phyloP scores from a whole-genome alignment of 148 eudicot species.

The Spergularia bocconei region DNA sequence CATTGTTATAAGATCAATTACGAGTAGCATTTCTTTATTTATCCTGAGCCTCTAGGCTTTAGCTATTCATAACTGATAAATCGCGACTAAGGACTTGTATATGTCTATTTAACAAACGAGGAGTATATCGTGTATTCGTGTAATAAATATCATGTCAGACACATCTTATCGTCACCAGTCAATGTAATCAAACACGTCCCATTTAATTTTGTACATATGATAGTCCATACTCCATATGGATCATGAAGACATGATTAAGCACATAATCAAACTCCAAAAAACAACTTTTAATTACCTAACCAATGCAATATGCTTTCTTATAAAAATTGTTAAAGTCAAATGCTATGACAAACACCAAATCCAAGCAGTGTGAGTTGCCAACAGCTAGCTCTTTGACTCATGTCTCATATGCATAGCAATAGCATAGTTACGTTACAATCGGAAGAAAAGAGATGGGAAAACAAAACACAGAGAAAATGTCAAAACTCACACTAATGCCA shows the following conservation, averaged over 20 bases:
- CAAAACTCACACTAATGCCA: slow-evolving; percentile 3
- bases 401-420: background rate
- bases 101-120: no score
- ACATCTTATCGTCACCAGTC: no score
- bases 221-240: no score
- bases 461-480: background rate
- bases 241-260: no score
- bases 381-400: slow-evolving; percentile 18
- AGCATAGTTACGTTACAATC: no score
- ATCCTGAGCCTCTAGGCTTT: no score
- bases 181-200: no score
- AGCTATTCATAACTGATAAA: background rate
- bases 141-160: no score
- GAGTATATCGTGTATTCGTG: no score
- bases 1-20: background rate
- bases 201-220: no score
- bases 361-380: background rate
- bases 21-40: no score
- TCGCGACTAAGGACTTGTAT: no score
- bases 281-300: background rate
- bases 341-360: background rate
- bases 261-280: background rate
- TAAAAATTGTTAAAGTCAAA: slow-evolving; percentile 10
- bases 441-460: background rate
- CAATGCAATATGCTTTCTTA: background rate